These are phyloP conservation scores for Backusella psychrophila DNA, from an alignment of 192 early-diverging fungal species.

Conservation along the genomic window DNA sequence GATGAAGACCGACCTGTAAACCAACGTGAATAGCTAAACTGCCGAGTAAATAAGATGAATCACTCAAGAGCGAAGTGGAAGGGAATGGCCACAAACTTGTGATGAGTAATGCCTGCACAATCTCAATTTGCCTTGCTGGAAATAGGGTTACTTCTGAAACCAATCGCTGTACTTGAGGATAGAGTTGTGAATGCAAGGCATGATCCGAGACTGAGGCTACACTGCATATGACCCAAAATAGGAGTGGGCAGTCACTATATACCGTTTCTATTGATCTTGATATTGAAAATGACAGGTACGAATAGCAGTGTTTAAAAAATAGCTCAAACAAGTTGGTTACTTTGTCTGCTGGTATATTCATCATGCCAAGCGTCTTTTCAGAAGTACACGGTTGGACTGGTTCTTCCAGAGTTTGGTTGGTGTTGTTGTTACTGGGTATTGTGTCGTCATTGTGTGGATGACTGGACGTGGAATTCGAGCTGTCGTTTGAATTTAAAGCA, in stretches of 20 bases:
- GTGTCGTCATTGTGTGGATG: background rate
- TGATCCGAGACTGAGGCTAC: background rate
- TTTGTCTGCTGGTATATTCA: background rate
- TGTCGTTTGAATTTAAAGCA: background rate
- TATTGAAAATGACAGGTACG: background rate
- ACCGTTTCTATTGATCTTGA: background rate
- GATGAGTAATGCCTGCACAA: background rate
- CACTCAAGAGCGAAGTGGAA: background rate
- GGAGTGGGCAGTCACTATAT: background rate
- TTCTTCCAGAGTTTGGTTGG: background rate
- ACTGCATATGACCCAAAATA: background rate
- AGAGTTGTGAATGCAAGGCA: background rate
- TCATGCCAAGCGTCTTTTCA: background rate
- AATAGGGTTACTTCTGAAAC: background rate
- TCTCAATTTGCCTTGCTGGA: background rate
- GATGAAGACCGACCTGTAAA: slow-evolving; percentile 16
- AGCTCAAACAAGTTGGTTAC: background rate
- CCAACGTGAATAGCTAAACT: background rate
- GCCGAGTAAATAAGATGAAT: background rate
- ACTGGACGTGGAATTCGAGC: background rate
- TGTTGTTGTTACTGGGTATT: background rate
- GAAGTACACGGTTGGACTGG: background rate
- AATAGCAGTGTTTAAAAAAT: background rate
- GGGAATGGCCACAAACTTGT: background rate
- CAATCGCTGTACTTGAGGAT: background rate